These are phyloP conservation scores for Brassica rapa DNA, from an alignment of 345 rosid species.

Conservation along the genomic window DNA sequence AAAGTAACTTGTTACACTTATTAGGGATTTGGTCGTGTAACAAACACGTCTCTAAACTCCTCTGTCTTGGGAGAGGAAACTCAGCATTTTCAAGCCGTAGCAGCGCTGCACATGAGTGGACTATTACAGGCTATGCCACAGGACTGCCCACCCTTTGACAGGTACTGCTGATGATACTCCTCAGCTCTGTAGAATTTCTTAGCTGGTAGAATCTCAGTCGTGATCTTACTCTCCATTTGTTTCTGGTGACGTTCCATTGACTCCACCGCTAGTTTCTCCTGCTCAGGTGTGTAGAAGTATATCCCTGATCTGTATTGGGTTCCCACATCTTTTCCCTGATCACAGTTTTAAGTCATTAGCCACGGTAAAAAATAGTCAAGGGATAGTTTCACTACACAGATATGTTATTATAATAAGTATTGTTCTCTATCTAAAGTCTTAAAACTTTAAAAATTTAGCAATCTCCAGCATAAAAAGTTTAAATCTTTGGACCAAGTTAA, in stretches of 20 bases:
- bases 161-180: conserved; percentile 92
- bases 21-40: no score
- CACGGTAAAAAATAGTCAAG: not conserved
- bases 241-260: conserved; percentile 69
- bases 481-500: not conserved
- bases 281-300: conserved; percentile 74
- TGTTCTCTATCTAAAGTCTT: no score
- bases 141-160: conserved; percentile 86
- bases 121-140: not conserved
- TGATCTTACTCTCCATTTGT: conserved; percentile 61
- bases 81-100: not conserved
- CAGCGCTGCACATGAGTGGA: not conserved
- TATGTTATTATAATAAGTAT: not conserved
- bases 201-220: conserved; percentile 83
- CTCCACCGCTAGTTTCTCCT: conserved; percentile 74
- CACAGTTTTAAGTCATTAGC: not conserved
- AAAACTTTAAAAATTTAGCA: no score
- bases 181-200: conserved; percentile 90
- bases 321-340: conserved; percentile 59
- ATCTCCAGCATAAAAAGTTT: not conserved
- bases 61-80: not conserved
- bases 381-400: not conserved
- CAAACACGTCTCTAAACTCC: no score
- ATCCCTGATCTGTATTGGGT: conserved; percentile 76
- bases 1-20: not conserved